phyloP scores from a whole-genome alignment of 495 filamentous ascomycete genomes.

The Elasticomyces elasticus region DNA sequence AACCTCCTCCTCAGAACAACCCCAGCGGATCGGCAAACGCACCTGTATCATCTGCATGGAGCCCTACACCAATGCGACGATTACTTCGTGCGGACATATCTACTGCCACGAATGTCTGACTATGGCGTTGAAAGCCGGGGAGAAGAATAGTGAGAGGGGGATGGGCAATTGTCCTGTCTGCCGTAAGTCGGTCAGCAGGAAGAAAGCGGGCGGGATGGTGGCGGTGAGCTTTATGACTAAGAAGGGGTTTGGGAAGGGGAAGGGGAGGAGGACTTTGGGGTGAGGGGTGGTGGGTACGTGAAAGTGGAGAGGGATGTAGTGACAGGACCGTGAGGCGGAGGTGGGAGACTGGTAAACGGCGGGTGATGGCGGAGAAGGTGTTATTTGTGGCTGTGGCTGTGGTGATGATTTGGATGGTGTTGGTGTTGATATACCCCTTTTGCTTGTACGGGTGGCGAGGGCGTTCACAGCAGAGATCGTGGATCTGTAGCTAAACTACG shows the following conservation, averaged over 20 bases:
- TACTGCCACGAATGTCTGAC: constrained; percentile 79
- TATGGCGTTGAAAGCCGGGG: constrained; percentile 55
- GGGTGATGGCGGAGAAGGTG: too few species aligned
- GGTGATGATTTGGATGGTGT: too few species aligned
- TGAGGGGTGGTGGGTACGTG: neutral
- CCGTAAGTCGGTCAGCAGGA: constrained; percentile 18
- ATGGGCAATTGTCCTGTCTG: constrained; percentile 33
- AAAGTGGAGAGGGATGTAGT: too few species aligned
- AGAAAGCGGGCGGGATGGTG: constrained; percentile 24
- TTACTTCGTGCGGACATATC: constrained; percentile 76
- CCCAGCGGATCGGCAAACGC: constrained; percentile 45
- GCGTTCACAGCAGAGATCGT: too few species aligned
- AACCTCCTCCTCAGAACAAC: constrained; percentile 37
- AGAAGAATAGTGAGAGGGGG: constrained; percentile 31
- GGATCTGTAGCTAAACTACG: too few species aligned
- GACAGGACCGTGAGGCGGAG: too few species aligned
- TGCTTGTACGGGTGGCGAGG: too few species aligned
- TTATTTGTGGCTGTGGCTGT: too few species aligned
- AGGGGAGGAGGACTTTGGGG: constrained; percentile 1
- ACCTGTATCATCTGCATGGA: constrained; percentile 87
- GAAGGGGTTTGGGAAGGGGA: constrained; percentile 9
- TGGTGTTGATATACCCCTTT: too few species aligned
- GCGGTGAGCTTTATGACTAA: constrained; percentile 28
- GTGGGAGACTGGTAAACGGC: too few species aligned
- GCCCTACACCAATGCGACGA: constrained; percentile 57